Conservation (phyloP, 331 rosid genomes). For the Rhamnella rubrinervis region DNA sequence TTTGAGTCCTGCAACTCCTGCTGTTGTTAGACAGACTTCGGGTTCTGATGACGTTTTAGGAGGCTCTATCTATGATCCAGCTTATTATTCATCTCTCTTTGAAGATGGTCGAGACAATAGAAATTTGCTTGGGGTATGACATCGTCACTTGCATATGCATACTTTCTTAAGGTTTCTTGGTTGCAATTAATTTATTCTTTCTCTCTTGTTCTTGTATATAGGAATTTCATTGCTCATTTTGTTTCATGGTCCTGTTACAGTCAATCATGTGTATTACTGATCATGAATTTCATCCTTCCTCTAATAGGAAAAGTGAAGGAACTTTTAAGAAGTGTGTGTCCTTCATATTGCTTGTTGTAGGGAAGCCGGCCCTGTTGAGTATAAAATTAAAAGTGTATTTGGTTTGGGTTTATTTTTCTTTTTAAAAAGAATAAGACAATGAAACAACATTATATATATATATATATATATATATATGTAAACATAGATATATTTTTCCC, state of each 20-base stretch:
- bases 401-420: no score
- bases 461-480: no score
- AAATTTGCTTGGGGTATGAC: conserved; percentile 50
- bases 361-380: no score
- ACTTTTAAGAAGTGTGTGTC: background rate
- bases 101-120: conserved; percentile 75
- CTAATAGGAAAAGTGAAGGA: background rate
- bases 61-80: conserved; percentile 89
- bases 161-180: conserved; percentile 15
- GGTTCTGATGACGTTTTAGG: conserved; percentile 82
- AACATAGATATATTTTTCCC: no score
- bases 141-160: conserved; percentile 16
- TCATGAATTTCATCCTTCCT: background rate
- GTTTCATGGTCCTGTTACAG: background rate
- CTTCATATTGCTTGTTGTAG: conserved; percentile 3
- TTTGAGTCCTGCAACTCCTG: conserved; percentile 77
- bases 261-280: background rate
- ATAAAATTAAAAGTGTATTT: no score
- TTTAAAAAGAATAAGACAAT: no score
- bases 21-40: conserved; percentile 62
- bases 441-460: no score
- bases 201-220: background rate
- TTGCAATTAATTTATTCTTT: conserved; percentile 15
- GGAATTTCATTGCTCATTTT: background rate
- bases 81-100: conserved; percentile 78